phyloP scores from a whole-genome alignment of 768 basidiomycete species.

The Mycena maculata region DNA sequence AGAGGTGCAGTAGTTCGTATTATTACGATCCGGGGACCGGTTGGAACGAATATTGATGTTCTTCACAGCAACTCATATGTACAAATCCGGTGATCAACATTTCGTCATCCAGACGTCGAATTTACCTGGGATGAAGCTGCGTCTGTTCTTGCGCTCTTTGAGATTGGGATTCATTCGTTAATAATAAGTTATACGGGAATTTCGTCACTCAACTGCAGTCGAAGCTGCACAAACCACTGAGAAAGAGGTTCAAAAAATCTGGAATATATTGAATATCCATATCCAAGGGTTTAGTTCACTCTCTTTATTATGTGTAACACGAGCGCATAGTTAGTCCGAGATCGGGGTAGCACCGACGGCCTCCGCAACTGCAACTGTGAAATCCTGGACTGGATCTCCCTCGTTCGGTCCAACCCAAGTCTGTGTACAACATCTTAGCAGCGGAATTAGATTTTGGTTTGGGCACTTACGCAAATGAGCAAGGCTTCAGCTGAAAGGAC shows the following conservation, averaged over 20 bases:
- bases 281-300: slow-evolving; percentile 4
- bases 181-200: no score
- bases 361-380: slow-evolving; percentile 19
- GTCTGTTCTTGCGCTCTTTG: no score
- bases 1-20: no score
- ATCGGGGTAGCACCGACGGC: slow-evolving; percentile 18
- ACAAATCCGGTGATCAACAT: no score
- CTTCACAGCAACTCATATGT: no score
- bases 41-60: no score
- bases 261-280: not conserved
- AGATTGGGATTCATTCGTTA: no score
- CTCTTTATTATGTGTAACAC: slow-evolving; percentile 12
- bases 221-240: no score
- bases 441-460: not conserved
- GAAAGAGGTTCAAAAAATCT: not conserved
- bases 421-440: slow-evolving; percentile 14
- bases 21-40: no score
- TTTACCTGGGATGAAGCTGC: no score
- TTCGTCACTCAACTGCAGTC: no score
- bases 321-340: slow-evolving; percentile 11
- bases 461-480: slow-evolving; percentile 14
- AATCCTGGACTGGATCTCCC: slow-evolving; percentile 21
- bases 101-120: no score
- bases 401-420: slow-evolving; percentile 14
- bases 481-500: slow-evolving; percentile 14